Conservation (phyloP, 1,284 basidiomycete species). For the Cryptococcus sp. region DNA sequence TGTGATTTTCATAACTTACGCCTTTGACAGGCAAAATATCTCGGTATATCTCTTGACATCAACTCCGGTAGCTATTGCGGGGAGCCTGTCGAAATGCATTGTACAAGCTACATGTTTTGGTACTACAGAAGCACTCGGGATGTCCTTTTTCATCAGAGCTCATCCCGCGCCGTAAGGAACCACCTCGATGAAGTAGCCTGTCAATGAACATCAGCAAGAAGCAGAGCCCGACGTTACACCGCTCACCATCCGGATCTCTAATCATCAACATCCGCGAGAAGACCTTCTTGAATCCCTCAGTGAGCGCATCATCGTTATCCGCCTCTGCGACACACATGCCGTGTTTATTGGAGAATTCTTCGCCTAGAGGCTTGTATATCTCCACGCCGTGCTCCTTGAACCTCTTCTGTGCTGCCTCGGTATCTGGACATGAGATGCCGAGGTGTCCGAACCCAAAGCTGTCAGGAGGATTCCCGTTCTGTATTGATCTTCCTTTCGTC, state of each 20-base stretch:
- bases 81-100: no score
- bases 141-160: neutral
- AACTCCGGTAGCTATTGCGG: no score
- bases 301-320: neutral
- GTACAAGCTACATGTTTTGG: no score
- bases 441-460: neutral
- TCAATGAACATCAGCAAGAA: neutral
- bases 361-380: neutral
- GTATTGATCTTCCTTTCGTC: neutral
- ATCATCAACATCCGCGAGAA: neutral
- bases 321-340: neutral
- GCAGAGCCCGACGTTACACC: neutral
- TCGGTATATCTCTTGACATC: no score
- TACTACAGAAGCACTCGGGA: no score
- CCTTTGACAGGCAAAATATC: no score
- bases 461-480: neutral
- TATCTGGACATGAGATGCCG: neutral
- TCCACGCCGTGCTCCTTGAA: neutral
- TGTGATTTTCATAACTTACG: no score
- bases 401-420: neutral
- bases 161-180: neutral
- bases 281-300: neutral
- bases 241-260: neutral
- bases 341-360: neutral
- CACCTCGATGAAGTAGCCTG: neutral